Evolutionary conservation across 768 basidiomycete species (phyloP), one percentile per base, ranked within the genome.

Genomic region (Tylopilus felleus): DNA sequence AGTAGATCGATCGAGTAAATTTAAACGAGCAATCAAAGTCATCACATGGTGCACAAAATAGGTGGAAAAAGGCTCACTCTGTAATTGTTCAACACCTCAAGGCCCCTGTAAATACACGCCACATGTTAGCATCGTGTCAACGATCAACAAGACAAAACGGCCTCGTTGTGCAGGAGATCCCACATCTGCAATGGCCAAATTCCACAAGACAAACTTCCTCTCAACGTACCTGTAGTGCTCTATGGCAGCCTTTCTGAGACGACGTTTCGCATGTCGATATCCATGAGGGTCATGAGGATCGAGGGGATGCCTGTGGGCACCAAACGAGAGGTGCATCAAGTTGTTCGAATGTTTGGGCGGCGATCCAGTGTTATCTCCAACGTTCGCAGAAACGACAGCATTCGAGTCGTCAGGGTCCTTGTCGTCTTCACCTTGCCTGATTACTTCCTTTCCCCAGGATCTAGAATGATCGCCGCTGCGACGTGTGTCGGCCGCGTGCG

Each of bases 71-170:
- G 8, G 4, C 56, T 50, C 43, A 93, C 93, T 28, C 93, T 80
- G 69, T 96, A 99, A 64, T 91, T 92, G 60, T 92, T 89, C 56
- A 99, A 75, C 46, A 87, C 74, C 66, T 96, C 93, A 21, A 97
- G 73, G 13, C 81, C 87, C 9, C 92, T 89, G 62, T 41, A 7
- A 36, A 60, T 19, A 23, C n/a, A 55, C 4, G 22, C 19, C 17
- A 7, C 0, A 44, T 36, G 45, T 66, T 40, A 66, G 59, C 19
- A 55, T 53, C 31, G 5, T 39, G 38, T 39, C 17, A 21, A 7
- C 36, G 6, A n/a, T 36, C 36, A 36, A n/a, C n/a, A n/a, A n/a
- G 17, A 16, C 13, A 33, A 33, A 14, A 33, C 17, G 17, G 17
- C 17, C 17, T 17, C 17, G 36, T 36, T 7, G 36, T 4, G 17